Percentiles rank a stretch among this genome's conserved stretches.
Evolutionary conservation across 176 grass and related monocot species (phyloP).

Genomic region (Ananas comosus): DNA sequence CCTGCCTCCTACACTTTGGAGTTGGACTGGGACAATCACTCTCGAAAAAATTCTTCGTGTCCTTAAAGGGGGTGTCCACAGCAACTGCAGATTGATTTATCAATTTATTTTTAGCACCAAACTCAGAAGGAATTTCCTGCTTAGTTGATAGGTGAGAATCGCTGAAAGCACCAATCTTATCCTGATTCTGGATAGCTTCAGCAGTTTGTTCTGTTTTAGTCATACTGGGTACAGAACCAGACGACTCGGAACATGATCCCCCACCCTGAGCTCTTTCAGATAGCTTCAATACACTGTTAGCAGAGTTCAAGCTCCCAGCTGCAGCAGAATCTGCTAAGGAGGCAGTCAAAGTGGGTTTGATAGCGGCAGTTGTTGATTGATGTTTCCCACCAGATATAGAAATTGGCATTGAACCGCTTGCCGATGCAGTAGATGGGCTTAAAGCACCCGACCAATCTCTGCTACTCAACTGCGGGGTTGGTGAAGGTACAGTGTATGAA

Average conservation of each 20-base stretch:
- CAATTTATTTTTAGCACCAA: neutral
- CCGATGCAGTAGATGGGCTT: conserved; percentile 20
- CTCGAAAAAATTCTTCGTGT: conserved; percentile 33
- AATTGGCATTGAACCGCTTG: conserved; percentile 30
- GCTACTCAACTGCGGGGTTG: conserved; percentile 23
- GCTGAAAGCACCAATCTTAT: conserved; percentile 15
- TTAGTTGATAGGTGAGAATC: neutral
- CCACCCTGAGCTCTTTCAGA: conserved; percentile 32
- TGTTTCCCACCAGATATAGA: conserved; percentile 28
- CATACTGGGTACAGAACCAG: conserved; percentile 18
- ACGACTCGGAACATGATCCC: conserved; percentile 29
- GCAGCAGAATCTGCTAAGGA: conserved; percentile 35
- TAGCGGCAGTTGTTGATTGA: conserved; percentile 32
- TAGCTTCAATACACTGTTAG: conserved; percentile 21
- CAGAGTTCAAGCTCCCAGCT: conserved; percentile 43
- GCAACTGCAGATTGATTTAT: neutral
- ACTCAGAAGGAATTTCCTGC: conserved; percentile 13
- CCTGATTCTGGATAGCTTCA: conserved; percentile 16
- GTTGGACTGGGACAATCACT: conserved; percentile 41
- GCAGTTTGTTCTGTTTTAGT: conserved; percentile 29
- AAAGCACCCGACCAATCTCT: conserved; percentile 28
- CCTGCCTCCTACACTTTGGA: conserved; percentile 31
- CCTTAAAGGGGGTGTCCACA: conserved; percentile 13
- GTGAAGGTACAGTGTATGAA: conserved; percentile 13
- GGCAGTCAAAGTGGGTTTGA: conserved; percentile 27